These are phyloP conservation scores for Rhizodiscina lignyota DNA, from an alignment of 495 filamentous ascomycete genomes.

Conservation along the genomic window DNA sequence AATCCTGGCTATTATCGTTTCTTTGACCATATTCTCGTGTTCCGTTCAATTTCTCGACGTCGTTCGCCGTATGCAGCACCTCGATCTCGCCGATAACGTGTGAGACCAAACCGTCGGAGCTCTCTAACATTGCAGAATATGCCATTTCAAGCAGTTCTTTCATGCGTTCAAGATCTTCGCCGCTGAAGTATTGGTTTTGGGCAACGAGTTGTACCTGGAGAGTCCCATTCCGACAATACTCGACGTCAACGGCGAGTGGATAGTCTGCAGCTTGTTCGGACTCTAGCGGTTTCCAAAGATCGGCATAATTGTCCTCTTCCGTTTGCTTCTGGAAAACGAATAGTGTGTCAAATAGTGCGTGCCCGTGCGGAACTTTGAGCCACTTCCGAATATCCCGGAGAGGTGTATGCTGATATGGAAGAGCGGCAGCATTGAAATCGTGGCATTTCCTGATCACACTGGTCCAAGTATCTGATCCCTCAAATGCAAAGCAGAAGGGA, in stretches of 20 bases:
- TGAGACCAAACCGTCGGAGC: no score
- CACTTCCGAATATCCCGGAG: constrained; percentile 60
- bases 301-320: constrained; percentile 6
- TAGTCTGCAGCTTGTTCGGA: constrained; percentile 41
- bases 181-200: constrained; percentile 22
- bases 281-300: constrained; percentile 39
- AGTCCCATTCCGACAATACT: constrained; percentile 24
- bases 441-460: constrained; percentile 38
- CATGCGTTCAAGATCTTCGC: no score
- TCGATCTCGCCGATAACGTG: no score
- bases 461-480: constrained; percentile 29
- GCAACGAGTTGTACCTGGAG: constrained; percentile 39
- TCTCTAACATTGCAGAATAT: no score
- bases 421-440: constrained; percentile 37
- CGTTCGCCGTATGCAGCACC: constrained; percentile 11
- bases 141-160: no score
- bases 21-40: no score
- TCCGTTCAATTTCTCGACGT: no score
- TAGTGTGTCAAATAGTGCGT: constrained; percentile 60
- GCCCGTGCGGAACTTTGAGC: constrained; percentile 32
- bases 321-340: constrained; percentile 57
- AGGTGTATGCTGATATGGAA: constrained; percentile 54
- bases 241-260: constrained; percentile 57
- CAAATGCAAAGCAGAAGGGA: constrained; percentile 39
- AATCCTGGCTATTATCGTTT: no score